phyloP scores from a whole-genome alignment of 805 yeast species.

The Brettanomyces nanus region DNA sequence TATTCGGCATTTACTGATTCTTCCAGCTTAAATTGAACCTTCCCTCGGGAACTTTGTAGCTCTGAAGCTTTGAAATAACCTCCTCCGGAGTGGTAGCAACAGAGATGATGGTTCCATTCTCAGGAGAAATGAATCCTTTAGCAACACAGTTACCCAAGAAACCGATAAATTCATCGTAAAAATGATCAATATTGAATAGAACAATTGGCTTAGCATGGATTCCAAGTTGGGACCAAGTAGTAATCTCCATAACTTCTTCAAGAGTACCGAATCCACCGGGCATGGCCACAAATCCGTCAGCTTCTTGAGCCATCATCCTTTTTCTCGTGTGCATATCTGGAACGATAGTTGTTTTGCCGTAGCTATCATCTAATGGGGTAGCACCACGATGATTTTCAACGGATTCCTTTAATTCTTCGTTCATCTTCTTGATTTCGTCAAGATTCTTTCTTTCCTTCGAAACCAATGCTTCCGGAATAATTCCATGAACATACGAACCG shows the following conservation, averaged over 20 bases:
- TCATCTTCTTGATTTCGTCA: constrained; percentile 31
- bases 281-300: constrained; percentile 71
- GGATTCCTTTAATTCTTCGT: constrained; percentile 39
- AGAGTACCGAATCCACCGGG: constrained; percentile 92
- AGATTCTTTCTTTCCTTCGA: constrained; percentile 55
- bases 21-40: constrained; percentile 70
- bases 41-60: constrained; percentile 62
- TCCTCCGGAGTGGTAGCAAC: constrained; percentile 65
- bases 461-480: constrained; percentile 79
- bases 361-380: constrained; percentile 54
- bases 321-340: constrained; percentile 87
- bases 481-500: constrained; percentile 71
- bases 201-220: constrained; percentile 79
- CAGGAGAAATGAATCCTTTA: constrained; percentile 59
- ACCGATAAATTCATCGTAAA: constrained; percentile 59
- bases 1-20: constrained; percentile 21
- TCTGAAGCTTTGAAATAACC: constrained; percentile 52
- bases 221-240: constrained; percentile 86
- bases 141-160: constrained; percentile 54
- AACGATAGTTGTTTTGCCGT: constrained; percentile 76
- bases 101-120: constrained; percentile 58
- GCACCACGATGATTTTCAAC: constrained; percentile 59
- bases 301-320: constrained; percentile 76
- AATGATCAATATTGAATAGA: constrained; percentile 70
- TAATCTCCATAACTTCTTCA: constrained; percentile 84